phyloP scores from a whole-genome alignment of 202 grass and related monocot genomes.

The Hordeum pubiflorum region DNA sequence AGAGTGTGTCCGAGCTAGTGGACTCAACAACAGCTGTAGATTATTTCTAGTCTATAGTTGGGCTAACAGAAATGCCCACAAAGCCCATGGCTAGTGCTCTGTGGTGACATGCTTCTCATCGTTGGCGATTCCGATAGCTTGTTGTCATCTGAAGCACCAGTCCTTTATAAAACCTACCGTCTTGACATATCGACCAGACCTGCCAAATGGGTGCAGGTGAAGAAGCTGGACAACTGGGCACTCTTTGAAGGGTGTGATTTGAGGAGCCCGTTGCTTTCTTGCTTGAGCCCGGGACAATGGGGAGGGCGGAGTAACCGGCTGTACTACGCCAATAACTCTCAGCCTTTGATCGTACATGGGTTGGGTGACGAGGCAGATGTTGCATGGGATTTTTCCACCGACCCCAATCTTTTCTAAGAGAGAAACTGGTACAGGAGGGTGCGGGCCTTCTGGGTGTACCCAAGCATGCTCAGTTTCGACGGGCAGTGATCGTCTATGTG shows the following conservation, averaged over 20 bases:
- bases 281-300: slow-evolving; percentile 31
- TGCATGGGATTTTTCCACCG: background rate
- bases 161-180: background rate
- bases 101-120: slow-evolving; percentile 34
- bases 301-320: slow-evolving; percentile 42
- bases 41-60: no score
- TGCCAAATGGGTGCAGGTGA: slow-evolving; percentile 26
- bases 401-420: slow-evolving; percentile 6
- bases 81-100: background rate
- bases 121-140: background rate
- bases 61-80: background rate
- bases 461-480: slow-evolving; percentile 25
- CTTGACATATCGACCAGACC: slow-evolving; percentile 29
- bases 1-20: no score
- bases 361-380: slow-evolving; percentile 17
- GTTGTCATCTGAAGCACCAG: background rate
- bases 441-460: slow-evolving; percentile 39
- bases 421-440: slow-evolving; percentile 5
- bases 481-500: background rate
- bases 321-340: slow-evolving; percentile 23
- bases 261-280: slow-evolving; percentile 26
- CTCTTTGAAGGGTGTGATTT: background rate
- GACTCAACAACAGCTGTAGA: no score
- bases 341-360: slow-evolving; percentile 9
- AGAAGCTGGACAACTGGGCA: slow-evolving; percentile 20